phyloP scores from a whole-genome alignment of 2,329 filamentous ascomycete genomes.

The Colletotrichum paranaense region DNA sequence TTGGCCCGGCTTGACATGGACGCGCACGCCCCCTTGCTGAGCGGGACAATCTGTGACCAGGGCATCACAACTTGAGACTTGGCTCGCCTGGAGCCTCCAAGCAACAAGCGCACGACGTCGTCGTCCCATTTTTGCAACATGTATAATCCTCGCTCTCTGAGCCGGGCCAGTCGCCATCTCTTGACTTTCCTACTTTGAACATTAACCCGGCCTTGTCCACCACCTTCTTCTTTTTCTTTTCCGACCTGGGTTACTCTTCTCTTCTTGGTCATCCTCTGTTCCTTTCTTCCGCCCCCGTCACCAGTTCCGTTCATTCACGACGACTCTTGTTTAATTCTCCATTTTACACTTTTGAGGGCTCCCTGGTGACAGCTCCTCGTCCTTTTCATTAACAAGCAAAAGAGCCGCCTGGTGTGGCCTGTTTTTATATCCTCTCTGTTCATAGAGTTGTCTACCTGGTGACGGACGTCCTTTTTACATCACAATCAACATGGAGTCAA shows the following conservation, averaged over 20 bases:
- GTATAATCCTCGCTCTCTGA: constrained; percentile 28
- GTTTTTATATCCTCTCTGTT: not conserved
- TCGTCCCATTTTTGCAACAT: constrained; percentile 36
- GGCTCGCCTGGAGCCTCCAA: constrained; percentile 31
- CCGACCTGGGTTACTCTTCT: constrained; percentile 10
- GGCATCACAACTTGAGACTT: constrained; percentile 36
- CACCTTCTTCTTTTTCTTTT: not conserved
- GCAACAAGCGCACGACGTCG: constrained; percentile 31
- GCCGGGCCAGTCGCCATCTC: constrained; percentile 9
- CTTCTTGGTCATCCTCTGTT: constrained; percentile 15
- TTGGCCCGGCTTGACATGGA: constrained; percentile 28
- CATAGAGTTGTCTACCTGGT: constrained; percentile 13
- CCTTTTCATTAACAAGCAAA: constrained; percentile 7
- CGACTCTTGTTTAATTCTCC: constrained; percentile 3
- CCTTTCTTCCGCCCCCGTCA: not conserved
- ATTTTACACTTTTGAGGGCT: constrained; percentile 13
- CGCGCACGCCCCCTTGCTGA: constrained; percentile 29
- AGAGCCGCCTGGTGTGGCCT: constrained; percentile 35
- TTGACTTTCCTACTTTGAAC: constrained; percentile 28
- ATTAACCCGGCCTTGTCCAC: constrained; percentile 20
- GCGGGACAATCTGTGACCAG: constrained; percentile 33
- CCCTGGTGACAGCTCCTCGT: constrained; percentile 33
- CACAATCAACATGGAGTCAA: constrained; percentile 28
- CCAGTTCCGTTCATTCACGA: constrained; percentile 12
- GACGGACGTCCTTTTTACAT: constrained; percentile 18